A percentile compares a stretch with the other conserved stretches of the same genome.
phyloP scores from a whole-genome alignment of 2,329 filamentous ascomycete genomes.

The Allantophomopsis cytisporea region DNA sequence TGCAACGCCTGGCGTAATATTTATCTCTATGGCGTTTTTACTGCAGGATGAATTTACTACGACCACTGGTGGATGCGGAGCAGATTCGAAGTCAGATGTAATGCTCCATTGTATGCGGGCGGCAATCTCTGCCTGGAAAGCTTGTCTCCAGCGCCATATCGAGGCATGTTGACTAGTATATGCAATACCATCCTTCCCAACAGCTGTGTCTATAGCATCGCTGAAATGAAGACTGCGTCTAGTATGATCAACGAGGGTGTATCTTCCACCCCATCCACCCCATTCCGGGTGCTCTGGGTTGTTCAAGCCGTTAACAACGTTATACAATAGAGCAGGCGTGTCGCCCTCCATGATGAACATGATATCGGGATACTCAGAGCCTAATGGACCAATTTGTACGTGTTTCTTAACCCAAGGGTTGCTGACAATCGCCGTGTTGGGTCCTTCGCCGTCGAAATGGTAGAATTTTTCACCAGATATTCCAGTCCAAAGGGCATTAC shows the following conservation, averaged over 20 bases:
- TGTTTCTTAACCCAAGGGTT: constrained; percentile 36
- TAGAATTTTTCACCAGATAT: constrained; percentile 35
- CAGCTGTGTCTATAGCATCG: constrained; percentile 22
- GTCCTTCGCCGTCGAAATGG: constrained; percentile 30
- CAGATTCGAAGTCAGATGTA: too few relatives aligned
- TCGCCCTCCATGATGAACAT: constrained; percentile 38
- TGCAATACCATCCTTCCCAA: too few relatives aligned
- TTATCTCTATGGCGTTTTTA: too few relatives aligned
- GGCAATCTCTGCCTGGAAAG: too few relatives aligned
- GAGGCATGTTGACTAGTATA: too few relatives aligned
- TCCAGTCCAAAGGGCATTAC: constrained; percentile 37
- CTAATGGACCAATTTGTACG: constrained; percentile 36
- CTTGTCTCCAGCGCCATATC: too few relatives aligned
- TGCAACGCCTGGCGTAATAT: too few relatives aligned
- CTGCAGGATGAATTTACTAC: too few relatives aligned
- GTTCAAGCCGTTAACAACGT: constrained; percentile 27
- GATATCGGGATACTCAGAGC: constrained; percentile 29
- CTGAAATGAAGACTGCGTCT: constrained; percentile 12
- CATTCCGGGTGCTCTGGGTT: constrained; percentile 22
- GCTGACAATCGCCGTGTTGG: constrained; percentile 31
- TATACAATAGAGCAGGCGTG: constrained; percentile 25
- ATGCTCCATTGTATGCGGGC: too few relatives aligned
- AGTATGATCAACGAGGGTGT: constrained; percentile 13
- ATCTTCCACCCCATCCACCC: constrained; percentile 29
- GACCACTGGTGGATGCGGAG: too few relatives aligned